Evolutionary conservation across 345 rosid species (phyloP).

Genomic region (Eucalyptus brandiana): DNA sequence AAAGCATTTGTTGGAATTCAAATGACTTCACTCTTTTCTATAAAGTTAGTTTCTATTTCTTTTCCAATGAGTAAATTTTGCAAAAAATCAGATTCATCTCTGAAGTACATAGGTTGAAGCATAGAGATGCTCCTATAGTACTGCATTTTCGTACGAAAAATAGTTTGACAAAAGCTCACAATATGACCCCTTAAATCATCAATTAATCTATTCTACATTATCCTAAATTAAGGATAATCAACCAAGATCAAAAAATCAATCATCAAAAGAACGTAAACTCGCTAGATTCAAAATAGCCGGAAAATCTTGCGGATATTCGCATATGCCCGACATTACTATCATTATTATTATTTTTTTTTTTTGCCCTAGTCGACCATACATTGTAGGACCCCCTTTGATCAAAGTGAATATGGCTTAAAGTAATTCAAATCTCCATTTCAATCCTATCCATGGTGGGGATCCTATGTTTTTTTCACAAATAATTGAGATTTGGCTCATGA

Average conservation of each 20-base stretch:
- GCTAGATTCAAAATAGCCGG: not conserved
- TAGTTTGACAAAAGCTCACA: not conserved
- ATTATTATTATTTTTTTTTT: not conserved
- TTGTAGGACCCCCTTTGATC: not conserved
- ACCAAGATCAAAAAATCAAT: not conserved
- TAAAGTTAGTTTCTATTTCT: not conserved
- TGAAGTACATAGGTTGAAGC: not conserved
- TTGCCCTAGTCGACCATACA: not conserved
- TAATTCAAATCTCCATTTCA: not conserved
- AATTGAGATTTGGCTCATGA: not conserved
- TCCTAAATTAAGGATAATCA: not conserved
- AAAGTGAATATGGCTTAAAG: not conserved
- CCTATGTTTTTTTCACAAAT: not conserved
- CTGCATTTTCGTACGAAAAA: not conserved
- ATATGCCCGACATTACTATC: not conserved
- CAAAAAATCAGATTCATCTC: not conserved
- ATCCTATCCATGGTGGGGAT: not conserved
- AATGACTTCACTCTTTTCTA: not conserved
- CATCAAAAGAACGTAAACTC: not conserved
- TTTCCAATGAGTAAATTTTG: not conserved
- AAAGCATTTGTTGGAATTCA: not conserved
- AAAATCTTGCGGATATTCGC: not conserved
- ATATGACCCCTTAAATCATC: not conserved
- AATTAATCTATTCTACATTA: not conserved
- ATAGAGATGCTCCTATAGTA: not conserved